phyloP scores from a whole-genome alignment of 2,329 filamentous ascomycete species.

The Penicillium sclerotigenum region DNA sequence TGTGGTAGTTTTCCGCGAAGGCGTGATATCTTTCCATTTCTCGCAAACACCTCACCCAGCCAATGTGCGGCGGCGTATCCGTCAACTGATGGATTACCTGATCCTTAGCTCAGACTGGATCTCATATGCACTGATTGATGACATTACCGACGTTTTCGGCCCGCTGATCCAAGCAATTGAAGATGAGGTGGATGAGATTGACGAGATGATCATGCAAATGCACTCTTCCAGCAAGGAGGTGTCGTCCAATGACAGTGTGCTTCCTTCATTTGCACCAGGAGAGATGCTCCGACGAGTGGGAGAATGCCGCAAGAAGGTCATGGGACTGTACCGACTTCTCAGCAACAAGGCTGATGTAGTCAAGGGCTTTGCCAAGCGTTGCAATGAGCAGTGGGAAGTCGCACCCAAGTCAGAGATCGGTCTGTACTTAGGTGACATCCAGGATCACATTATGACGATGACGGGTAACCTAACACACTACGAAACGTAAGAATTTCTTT shows the following conservation, averaged over 20 bases:
- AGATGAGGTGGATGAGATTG: conserved; percentile 94
- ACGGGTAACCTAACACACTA: conserved; percentile 93
- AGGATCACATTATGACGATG: conserved; percentile 99
- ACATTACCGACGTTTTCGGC: conserved; percentile 94
- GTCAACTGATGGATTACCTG: conserved; percentile 90
- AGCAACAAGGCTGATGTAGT: conserved; percentile 99
- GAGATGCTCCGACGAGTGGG: conserved; percentile 93
- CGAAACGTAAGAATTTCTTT: conserved; percentile 87
- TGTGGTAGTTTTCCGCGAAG: conserved; percentile 92
- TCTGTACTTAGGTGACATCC: conserved; percentile 95
- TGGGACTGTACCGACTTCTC: conserved; percentile 86
- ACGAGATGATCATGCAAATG: conserved; percentile 81
- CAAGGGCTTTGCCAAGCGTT: conserved; percentile 96
- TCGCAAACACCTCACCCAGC: conserved; percentile 93
- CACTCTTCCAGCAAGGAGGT: conserved; percentile 57
- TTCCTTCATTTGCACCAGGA: conserved; percentile 50
- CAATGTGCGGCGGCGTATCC: conserved; percentile 89
- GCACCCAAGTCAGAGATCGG: conserved; percentile 93
- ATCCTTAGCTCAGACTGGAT: conserved; percentile 96
- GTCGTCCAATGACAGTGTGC: conserved; percentile 29
- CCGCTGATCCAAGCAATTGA: conserved; percentile 91
- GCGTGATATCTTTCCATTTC: conserved; percentile 94
- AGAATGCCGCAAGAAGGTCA: conserved; percentile 94
- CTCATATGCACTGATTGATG: conserved; percentile 94
- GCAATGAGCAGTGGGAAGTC: conserved; percentile 97